phyloP scores from a whole-genome alignment of 2,329 filamentous ascomycete genomes.

The Aspergillus persii region DNA sequence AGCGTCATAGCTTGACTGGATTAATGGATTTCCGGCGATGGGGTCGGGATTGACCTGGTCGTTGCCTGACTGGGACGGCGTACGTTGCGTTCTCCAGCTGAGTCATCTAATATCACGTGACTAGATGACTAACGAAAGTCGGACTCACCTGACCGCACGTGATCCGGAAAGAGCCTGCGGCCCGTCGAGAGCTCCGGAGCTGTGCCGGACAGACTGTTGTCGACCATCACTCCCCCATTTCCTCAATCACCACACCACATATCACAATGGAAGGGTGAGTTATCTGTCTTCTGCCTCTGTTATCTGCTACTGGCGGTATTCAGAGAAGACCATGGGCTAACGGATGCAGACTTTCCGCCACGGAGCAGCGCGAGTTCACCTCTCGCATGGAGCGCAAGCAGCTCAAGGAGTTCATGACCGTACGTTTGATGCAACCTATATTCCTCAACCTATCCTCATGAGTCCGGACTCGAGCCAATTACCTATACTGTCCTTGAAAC shows the following conservation, averaged over 20 bases:
- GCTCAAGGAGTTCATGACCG: conserved; percentile 98
- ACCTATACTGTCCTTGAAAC: neutral
- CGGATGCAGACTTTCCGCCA: conserved; percentile 61
- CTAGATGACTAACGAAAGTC: neutral
- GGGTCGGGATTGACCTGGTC: neutral
- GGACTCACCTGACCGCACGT: neutral
- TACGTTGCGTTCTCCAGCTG: neutral
- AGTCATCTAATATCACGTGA: neutral
- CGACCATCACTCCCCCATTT: neutral
- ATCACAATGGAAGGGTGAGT: conserved; percentile 40
- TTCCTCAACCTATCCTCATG: too few relatives aligned
- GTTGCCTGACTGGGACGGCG: neutral
- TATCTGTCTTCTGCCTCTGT: neutral
- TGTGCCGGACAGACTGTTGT: conserved; percentile 3
- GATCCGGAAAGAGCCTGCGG: conserved; percentile 19
- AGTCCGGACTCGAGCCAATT: too few relatives aligned
- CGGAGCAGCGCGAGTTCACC: conserved; percentile 91
- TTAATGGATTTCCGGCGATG: neutral
- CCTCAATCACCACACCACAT: neutral
- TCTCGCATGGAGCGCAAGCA: conserved; percentile 95
- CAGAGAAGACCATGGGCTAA: conserved; percentile 2
- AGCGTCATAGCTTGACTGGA: neutral
- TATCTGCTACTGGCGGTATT: neutral
- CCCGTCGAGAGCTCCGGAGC: conserved; percentile 17
- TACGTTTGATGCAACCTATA: conserved; percentile 50